Evolutionary conservation across 306 rosid species (phyloP), one percentile per base, ranked within the genome.

Genomic region (Lotus japonicus): DNA sequence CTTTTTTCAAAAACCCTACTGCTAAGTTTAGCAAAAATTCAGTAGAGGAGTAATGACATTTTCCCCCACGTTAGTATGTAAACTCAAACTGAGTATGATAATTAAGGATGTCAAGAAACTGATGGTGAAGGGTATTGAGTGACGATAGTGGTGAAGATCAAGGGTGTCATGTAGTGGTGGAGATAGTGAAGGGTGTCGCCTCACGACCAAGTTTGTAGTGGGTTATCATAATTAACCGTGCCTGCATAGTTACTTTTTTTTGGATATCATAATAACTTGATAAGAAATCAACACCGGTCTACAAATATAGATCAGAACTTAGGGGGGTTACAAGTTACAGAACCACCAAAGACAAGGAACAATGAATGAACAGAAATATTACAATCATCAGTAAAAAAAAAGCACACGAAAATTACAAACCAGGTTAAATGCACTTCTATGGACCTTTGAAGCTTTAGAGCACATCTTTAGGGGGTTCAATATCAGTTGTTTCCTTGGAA

Each of bases 401-500:
- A 60, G 18, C 51, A 15, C 3, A 15, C 15, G 21, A 58, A 62
- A 42, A 13, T 49, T 57, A 10, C 60, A 77, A 70, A 69, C 52
- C 68, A 52, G 76, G 67, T 35, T 66, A 66, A 15, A 61, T 42
- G 15, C 74, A 19, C 31, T 31, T 13, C 23, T 46, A 64, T 43
- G 50, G 21, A 72, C 58, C 57, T 63, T 26, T 60, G 45, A 59
- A 28, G 62, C 74, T 72, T 79, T 66, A 87, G 14, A 77, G 48
- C 53, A 66, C 83, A 43, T 84, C 87, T 63, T 82, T 82, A 10
- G 75, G 78, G 45, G 77, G 82, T 74, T 87, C 92, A 54, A 31
- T 74, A 9, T 83, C 90, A 17, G 76, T 46, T 35, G 80, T 73
- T 66, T 89, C 96, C 78, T 86, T 85, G 7, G 81, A 74, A 10